Percentiles rank a stretch among this genome's conserved stretches.
Evolutionary conservation across 345 rosid species (phyloP).

Genomic region (Corchorus olitorius): DNA sequence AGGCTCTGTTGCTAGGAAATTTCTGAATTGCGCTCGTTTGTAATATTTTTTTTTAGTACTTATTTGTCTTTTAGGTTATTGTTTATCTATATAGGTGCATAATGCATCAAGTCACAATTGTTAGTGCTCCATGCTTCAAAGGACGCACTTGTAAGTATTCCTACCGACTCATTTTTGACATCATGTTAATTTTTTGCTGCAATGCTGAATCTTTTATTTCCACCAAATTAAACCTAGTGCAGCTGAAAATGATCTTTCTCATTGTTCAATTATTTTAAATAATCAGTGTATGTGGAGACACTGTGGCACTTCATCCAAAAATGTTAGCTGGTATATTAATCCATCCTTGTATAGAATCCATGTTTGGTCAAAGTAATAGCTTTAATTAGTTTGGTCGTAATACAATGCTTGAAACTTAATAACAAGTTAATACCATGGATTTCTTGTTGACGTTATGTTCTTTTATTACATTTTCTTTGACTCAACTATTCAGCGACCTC

Average conservation of each 20-base stretch:
- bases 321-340: not conserved
- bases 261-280: not conserved
- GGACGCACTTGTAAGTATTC: slow-evolving; percentile 35
- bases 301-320: not conserved
- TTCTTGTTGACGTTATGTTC: not conserved
- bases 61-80: slow-evolving; percentile 16
- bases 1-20: not conserved
- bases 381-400: not conserved
- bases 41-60: not conserved
- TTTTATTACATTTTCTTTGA: not conserved
- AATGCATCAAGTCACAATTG: slow-evolving; percentile 22
- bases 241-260: not conserved
- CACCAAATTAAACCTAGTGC: slow-evolving; percentile 1
- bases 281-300: not conserved
- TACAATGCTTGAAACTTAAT: not conserved
- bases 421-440: slow-evolving; percentile 2
- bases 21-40: not conserved
- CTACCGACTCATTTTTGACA: not conserved
- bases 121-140: slow-evolving; percentile 25
- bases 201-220: not conserved
- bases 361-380: not conserved
- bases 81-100: slow-evolving; percentile 20
- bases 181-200: not conserved
- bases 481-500: not conserved
- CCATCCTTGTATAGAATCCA: not conserved